Base-by-base conservation (phyloP, 1,284 basidiomycete species). In the Xerocomus tenax region DNA sequence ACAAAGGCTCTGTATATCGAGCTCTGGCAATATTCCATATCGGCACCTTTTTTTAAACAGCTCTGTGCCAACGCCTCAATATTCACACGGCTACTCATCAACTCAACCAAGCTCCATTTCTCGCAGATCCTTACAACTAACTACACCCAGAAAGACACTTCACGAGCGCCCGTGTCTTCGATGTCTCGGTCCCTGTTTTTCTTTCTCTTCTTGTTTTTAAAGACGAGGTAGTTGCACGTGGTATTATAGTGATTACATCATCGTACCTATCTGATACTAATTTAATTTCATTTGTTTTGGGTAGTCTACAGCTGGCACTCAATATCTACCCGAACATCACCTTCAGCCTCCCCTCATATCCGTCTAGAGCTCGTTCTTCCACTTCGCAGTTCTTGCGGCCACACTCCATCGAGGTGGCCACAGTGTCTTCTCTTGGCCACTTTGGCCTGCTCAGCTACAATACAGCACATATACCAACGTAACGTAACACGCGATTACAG, bases 11-110 rank as follows among this genome's bases (percentile, higher is more conserved):
- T 60, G 63, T 69, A 65, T 68, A 65, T 65, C 64, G 66, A 64
- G 64, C 64, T 64, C 65, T 63, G 61, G 56, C 64, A 65, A 67
- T 68, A 68, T 65, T 66, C 63, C 64, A 66, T 67, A 65, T 68
- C 66, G 62, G 63, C 64, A 65, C 54, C 60, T 65, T 65, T 66
- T n/a, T 64, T 66, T 64, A 64, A 64, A 54, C 63, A 58, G 54
- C 54, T 59, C 56, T 61, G 53, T 65, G 56, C 54, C 55, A 66
- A 63, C 40, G 45, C 48, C 47, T 35, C 50, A 36, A 57, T 43
- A 45, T 66, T 64, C 63, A 60, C 63, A 68, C 66, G 63, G 42
- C 41, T 50, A 45, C 46, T 42, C 46, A 52, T 51, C 26, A 59
- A 42, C 34, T 49, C 25, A 35, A 2, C 5, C 19, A 5, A 4